Conservation (phyloP, 108 stramenopile genomes). For the Discostella pseudostelligera region DNA sequence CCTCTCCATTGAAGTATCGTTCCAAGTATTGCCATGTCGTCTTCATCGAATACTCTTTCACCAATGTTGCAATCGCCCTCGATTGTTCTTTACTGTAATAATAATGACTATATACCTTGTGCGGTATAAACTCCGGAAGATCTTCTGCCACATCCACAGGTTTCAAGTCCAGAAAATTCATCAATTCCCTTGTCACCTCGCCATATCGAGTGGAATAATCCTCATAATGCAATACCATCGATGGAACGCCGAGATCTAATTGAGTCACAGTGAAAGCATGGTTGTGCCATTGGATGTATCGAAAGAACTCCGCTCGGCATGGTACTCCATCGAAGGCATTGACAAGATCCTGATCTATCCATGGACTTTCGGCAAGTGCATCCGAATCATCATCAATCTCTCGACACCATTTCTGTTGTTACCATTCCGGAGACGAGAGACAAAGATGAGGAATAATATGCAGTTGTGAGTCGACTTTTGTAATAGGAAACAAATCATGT, state of each 20-base stretch:
- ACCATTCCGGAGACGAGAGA: background rate
- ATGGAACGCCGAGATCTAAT: slow-evolving; percentile 47
- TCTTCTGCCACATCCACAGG: slow-evolving; percentile 9
- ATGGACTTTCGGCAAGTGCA: slow-evolving; percentile 10
- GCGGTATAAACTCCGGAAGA: slow-evolving; percentile 17
- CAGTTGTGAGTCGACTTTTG: too few relatives aligned
- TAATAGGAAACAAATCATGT: too few relatives aligned
- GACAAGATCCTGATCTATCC: slow-evolving; percentile 29
- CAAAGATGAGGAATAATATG: background rate
- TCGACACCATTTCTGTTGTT: slow-evolving; percentile 45
- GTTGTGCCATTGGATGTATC: slow-evolving; percentile 48
- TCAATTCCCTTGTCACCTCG: slow-evolving; percentile 38
- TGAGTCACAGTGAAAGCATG: slow-evolving; percentile 43
- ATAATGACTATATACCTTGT: slow-evolving; percentile 29
- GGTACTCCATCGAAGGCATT: slow-evolving; percentile 31
- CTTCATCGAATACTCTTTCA: slow-evolving; percentile 26
- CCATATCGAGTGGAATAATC: slow-evolving; percentile 55
- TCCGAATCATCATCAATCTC: slow-evolving; percentile 31
- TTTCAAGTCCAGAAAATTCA: slow-evolving; percentile 61
- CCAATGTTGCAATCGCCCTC: slow-evolving; percentile 11
- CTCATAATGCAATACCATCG: slow-evolving; percentile 68
- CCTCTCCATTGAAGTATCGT: slow-evolving; percentile 11
- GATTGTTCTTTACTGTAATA: slow-evolving; percentile 18
- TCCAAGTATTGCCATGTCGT: slow-evolving; percentile 18
- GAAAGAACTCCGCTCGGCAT: slow-evolving; percentile 41